Evolutionary conservation across 371 early-diverging fungal species (phyloP).

Genomic region (Rhizopus sp.): DNA sequence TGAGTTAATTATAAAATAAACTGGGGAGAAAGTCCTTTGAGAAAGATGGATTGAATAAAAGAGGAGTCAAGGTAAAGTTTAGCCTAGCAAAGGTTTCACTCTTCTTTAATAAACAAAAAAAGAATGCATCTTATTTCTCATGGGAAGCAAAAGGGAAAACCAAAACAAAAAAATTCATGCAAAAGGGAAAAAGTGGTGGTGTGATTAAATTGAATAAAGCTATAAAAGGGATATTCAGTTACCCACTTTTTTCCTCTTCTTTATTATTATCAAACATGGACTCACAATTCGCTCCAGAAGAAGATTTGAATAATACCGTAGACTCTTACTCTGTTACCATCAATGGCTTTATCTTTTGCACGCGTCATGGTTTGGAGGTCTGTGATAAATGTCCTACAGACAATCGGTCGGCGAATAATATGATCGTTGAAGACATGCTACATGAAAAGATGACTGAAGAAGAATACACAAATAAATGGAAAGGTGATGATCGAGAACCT

Average conservation of each 20-base stretch:
- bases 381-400: constrained; percentile 51
- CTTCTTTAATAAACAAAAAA: no score
- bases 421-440: constrained; percentile 43
- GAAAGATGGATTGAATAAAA: no score
- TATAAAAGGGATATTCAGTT: no score
- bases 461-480: constrained; percentile 44
- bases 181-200: no score
- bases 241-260: constrained; percentile 1
- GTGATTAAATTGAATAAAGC: no score
- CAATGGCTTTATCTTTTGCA: constrained; percentile 41
- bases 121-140: no score
- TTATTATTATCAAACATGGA: constrained; percentile 32
- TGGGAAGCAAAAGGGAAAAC: no score
- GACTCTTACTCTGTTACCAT: constrained; percentile 40
- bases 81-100: no score
- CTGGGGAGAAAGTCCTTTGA: no score
- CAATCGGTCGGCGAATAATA: constrained; percentile 43
- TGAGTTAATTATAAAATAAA: no score
- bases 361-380: constrained; percentile 48
- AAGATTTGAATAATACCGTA: constrained; percentile 41
- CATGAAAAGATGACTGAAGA: constrained; percentile 41
- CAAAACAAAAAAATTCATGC: no score
- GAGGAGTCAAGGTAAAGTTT: no score
- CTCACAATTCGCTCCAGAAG: constrained; percentile 34
- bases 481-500: constrained; percentile 51